Evolutionary conservation across 345 rosid species (phyloP), one percentile per base, ranked within the genome.

Genomic region (Trapa incisa): DNA sequence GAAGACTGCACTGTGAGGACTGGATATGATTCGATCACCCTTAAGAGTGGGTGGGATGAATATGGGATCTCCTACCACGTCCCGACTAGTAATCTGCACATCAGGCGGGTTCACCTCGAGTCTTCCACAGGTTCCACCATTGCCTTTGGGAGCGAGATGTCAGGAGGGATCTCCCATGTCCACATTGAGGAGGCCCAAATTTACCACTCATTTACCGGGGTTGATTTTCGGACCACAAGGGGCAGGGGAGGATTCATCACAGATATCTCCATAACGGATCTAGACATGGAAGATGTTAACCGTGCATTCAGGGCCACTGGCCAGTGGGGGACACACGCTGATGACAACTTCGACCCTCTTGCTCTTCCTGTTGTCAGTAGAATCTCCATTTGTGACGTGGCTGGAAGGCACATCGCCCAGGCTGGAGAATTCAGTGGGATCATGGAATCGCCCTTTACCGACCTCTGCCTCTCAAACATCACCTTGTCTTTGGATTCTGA

Each of bases 71-170:
- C 86, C 38, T 93, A 83, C 65, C 82, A 83, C 35, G 82, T 86
- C 68, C 85, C 92, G 15, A 87, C 97, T 48, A 75, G 73, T 1
- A 61, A 81, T 7, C 81, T 87, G 6, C 88, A 83, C 69, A 84
- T 93, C 63, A 78, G 95, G 65, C 75, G 77, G 78, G 88, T 85
- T 66, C 74, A 67, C 61, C 79, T 93, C 41, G 84, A 80, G 70
- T 93, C 99, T 64, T 82, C 80, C 47, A 76, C 94, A 0, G 99
- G 97, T 22, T 82, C 97, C 3, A 77, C 82, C 42, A 79, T 93
- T 64, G 86, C 98, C 68, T 88, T 88, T n/a, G 98, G 98, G 3
- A 93, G 98, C 47, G 97, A 93, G 73, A 93, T 93, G 98, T 93
- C 98, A 7, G 96, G 98, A 37, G 98, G 98, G 61, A 84, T 93